Base-by-base conservation (phyloP, 108 stramenopile genomes). In the Nitzschia sp. region DNA sequence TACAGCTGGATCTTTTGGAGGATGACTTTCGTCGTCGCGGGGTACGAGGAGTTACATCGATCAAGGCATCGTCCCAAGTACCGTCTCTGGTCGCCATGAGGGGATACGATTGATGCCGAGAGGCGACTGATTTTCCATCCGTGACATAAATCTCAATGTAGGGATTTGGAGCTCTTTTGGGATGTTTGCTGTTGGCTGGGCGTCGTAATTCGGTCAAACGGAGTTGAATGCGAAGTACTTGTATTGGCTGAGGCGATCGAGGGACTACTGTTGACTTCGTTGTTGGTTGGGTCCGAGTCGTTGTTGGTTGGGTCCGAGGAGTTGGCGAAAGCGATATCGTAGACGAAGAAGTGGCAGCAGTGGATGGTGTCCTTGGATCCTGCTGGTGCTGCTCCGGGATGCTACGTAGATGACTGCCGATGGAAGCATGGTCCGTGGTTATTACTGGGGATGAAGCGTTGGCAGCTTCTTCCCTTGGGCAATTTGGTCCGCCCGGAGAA, bases 1-100 rank as follows among this genome's bases (percentile, higher is more conserved):
- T n/a, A n/a, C n/a, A n/a, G n/a, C n/a, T n/a, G 13, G 38, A 41
- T 5, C 19, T 22, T 22, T 16, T 50, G 19, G 21, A 50, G 9
- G 8, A 5, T n/a, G 8, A n/a, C 21, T 50, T 16, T 11, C 4
- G 4, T 4, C 19, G 48, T 11, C 13, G 6, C 11, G 38, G 38
- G n/a, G n/a, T n/a, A 41, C 38, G 38, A 41, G 9, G 13, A 60
- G 58, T 33, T 9, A 63, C 13, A 57, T 71, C 70, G 25, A 71
- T 26, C 19, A 63, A 41, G 3, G 70, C 70, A 33, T 71, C 70
- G 6, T 71, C 70, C 70, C 70, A 71, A 8, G 70, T 62, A 5
- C 60, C 70, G 16, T 71, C 50, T 4, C 33, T 38, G 3, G 36
- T 29, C 8, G 17, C 28, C 30, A 47, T 36, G 2, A 71, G 22